Base-by-base conservation (phyloP, 148 eudicot genomes). In the Cornus suecica region DNA sequence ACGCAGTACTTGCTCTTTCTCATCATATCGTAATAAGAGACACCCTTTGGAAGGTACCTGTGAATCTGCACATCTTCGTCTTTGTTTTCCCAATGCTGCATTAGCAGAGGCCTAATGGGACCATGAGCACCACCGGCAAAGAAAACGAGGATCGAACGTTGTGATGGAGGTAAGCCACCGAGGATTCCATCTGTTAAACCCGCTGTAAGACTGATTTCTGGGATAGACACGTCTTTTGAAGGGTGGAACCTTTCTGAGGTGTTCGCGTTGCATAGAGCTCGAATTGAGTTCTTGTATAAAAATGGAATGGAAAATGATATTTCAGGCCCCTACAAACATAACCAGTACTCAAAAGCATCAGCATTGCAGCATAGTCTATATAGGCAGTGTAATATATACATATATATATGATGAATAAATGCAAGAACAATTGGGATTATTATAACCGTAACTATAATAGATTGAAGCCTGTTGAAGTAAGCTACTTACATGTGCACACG, bases 1-100 rank as follows among this genome's bases (percentile, higher is more conserved):
- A 89, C 75, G 82, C 93, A 89, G 75, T 66, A 89, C 70, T 71
- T 83, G 66, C 80, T 82, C 65, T 81, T 70, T 15, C 83, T 80
- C 68, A 90, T 30, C 84, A 85, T 75, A 15, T 66, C 73, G 27
- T 66, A 77, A 70, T 90, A 90, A 0, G 90, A 83, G 32, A 75
- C 70, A 22, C 78, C 69, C n/a, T 78, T 80, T 0, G 88, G 83
- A 37, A 90, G 86, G 67, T 88, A 85, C 16, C 78, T 73, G 62
- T 87, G 72, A 52, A 91, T 68, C 74, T 73, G 88, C 22, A 91
- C 76, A 10, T 87, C 89, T 4, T 76, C 74, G 1, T 91, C 95
- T 14, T 78, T 79, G 45, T 79, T 75, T 45, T 83, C 84, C 81
- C 86, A 86, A 37, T 83, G 84, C 18, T 80, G 28, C 23, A 86